These are phyloP conservation scores for Hanseniaspora guilliermondii DNA, from an alignment of 805 yeast species.

Conservation along the genomic window DNA sequence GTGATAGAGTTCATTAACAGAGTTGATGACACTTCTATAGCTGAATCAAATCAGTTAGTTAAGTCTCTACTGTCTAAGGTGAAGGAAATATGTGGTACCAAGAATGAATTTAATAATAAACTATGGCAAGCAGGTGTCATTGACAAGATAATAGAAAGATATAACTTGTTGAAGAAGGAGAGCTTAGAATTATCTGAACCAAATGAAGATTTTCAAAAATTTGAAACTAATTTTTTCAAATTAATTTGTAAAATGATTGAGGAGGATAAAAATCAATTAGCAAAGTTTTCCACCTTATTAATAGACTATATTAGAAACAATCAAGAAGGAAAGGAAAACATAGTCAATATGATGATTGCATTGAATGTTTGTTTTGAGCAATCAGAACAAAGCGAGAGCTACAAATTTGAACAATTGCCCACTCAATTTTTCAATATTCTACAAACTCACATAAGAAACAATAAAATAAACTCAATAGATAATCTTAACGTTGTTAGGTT, in stretches of 20 bases:
- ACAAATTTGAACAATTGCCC: not conserved
- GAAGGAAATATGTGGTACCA: not conserved
- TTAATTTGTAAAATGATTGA: not conserved
- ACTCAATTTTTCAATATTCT: not conserved
- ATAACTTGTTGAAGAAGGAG: conserved; percentile 4
- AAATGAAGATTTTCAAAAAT: not conserved
- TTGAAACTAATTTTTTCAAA: conserved; percentile 6
- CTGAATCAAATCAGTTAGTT: not conserved
- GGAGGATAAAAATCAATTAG: not conserved
- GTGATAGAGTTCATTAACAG: conserved; percentile 10
- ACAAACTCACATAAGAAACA: not conserved
- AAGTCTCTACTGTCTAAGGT: not conserved
- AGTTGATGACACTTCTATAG: conserved; percentile 1
- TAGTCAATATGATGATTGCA: conserved; percentile 1
- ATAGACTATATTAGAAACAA: conserved; percentile 7
- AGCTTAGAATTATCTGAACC: not conserved
- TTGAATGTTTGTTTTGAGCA: conserved; percentile 1
- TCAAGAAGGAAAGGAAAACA: conserved; percentile 3
- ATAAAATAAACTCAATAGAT: conserved; percentile 2
- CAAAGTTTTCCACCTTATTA: not conserved
- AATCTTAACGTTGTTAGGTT: conserved; percentile 5
- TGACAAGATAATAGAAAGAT: conserved; percentile 3
- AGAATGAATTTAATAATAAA: not conserved
- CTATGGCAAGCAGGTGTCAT: conserved; percentile 11
- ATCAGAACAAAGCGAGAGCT: not conserved